Percentiles rank a stretch among this genome's conserved stretches.
These are phyloP conservation scores for Endothia cerciana DNA, from an alignment of 2,329 filamentous ascomycete species.

Conservation along the genomic window DNA sequence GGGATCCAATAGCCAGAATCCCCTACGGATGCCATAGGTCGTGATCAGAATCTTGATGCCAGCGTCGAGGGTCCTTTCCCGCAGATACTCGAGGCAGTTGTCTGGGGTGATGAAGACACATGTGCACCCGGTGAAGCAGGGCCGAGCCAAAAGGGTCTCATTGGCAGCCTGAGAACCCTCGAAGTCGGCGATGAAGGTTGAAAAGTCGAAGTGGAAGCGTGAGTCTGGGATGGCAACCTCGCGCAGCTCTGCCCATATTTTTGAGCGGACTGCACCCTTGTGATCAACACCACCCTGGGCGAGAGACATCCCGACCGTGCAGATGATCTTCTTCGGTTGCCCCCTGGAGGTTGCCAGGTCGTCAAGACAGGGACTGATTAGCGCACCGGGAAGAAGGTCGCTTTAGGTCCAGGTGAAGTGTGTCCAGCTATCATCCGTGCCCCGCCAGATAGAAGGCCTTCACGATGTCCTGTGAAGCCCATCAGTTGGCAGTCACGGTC, in stretches of 20 bases:
- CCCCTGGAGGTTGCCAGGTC: too few species aligned
- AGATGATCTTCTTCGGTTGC: too few species aligned
- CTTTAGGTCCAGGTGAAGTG: too few species aligned
- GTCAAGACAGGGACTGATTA: too few species aligned
- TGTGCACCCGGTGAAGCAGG: constrained; percentile 38
- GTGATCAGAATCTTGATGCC: constrained; percentile 46
- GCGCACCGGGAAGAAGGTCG: too few species aligned
- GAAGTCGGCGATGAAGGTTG: constrained; percentile 48
- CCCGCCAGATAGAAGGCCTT: too few species aligned
- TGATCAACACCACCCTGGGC: constrained; percentile 14
- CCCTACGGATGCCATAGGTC: constrained; percentile 46
- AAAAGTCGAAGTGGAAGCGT: constrained; percentile 47
- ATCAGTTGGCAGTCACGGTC: too few species aligned
- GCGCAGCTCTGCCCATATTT: constrained; percentile 42
- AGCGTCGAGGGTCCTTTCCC: constrained; percentile 42
- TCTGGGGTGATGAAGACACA: constrained; percentile 47
- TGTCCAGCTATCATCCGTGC: too few species aligned
- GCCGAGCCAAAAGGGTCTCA: constrained; percentile 37
- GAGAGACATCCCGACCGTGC: neutral
- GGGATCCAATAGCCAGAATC: constrained; percentile 47
- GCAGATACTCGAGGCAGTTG: constrained; percentile 48
- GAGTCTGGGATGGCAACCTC: constrained; percentile 47
- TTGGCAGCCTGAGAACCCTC: constrained; percentile 40
- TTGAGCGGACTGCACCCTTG: constrained; percentile 30
- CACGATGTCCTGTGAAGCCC: too few species aligned